Evolutionary conservation across 208 protist species (phyloP), one percentile per base, ranked within the genome.

Genomic region (Acanthamoeba castellanii): DNA sequence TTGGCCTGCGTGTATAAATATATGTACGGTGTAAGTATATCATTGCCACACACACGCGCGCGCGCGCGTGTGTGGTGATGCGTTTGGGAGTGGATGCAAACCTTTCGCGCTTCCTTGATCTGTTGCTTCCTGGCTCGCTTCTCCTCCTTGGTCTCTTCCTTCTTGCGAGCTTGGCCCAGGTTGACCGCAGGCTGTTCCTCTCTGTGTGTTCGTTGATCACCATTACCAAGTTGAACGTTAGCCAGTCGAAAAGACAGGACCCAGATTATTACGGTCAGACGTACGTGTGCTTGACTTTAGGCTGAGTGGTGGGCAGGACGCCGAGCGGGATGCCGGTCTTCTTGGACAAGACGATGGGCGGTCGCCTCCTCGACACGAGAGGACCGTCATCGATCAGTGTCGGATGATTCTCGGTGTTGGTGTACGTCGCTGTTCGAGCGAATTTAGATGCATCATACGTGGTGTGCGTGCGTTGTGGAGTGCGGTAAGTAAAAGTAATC

Each of bases 311-410:
- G 59, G 87, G 87, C 87, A 92, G 37, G 25, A 92, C 87, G 37
- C 87, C 87, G 16, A 92, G 87, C 37, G 87, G 87, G 45, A 92
- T 92, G 64, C 87, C 64, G 20, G 87, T 92, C 87, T 92, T 92
- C 87, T 92, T 92, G 64, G 87, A 92, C 20, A 92, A 61, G 42
- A 57, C 87, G 55, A 92, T 92, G 81, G 81, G 42, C 81, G 81
- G 81, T 45, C 47, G 45, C 61, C 87, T 20, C 61, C 45, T 72
- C n/a, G 47, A 30, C 13, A 30, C 32, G 7, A 37, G 27, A 3
- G 87, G 87, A 9, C 32, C 59, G 27, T 92, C 87, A 30, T 92
- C 87, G 34, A 92, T 92, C 34, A 92, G 61, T 32, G 87, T 92
- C 25, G 87, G 87, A 57, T 92, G 87, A 52, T 92, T 92, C 87